Evolutionary conservation across 2,329 filamentous ascomycete species (phyloP), one percentile per base, ranked within the genome.

Genomic region (Phyllosticta ampelicida): DNA sequence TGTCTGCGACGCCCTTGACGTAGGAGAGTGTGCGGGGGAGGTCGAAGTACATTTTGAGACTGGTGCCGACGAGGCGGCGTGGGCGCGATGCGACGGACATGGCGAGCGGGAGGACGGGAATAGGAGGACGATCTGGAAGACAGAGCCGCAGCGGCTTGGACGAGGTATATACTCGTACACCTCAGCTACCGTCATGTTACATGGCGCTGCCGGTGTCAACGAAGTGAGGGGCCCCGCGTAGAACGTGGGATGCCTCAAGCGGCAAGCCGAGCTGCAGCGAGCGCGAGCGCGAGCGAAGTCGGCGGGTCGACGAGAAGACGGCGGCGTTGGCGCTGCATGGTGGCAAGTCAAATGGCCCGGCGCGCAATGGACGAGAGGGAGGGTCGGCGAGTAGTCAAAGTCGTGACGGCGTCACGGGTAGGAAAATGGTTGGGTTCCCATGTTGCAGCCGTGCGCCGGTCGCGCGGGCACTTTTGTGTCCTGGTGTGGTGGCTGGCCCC

Each of bases 41-140:
- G 61, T 85, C 82, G 73, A 91, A 91, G 78, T 91, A 90, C 82
- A 90, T 87, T 67, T 90, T 90, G 48, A 86, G 82, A 52, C 84
- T 87, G 62, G 89, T 84, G 70, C 87, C 86, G 60, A 90, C 78
- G 61, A 90, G 77, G 65, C 83, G 84, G 66, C 82, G 81, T 52
- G 76, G 78, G 59, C 49, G 57, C 23, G 23, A 11, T 26, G 51
- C 20, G 26, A 23, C 51, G 6, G 57, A 28, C 30, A 53, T 19
- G 57, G 57, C 53, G 48, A 53, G 18, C 30, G 50, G 9, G 50
- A 48, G 9, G 50, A 26, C 18, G 44, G 18, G 48, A 44, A 9
- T 10, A 28, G 26, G 48, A n/a, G 54, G 4, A 8, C 23, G 11
- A 44, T 23, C 36, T 44, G 36, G 51, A 53, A n/a, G 21, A 26